Conservation (phyloP, 2,329 filamentous ascomycete genomes). For the Metarhizium anisopliae region DNA sequence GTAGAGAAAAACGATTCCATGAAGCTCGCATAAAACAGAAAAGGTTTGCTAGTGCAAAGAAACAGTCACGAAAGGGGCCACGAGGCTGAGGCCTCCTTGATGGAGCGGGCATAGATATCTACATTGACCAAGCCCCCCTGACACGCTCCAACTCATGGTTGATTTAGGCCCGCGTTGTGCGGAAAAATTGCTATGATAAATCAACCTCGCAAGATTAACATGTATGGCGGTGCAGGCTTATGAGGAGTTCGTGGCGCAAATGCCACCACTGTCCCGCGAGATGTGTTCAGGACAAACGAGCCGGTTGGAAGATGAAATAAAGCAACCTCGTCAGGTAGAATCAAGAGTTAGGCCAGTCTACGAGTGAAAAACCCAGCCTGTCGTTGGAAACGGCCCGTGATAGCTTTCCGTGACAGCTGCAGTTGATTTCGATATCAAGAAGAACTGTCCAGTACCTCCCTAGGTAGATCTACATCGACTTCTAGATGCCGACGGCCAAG, state of each 20-base stretch:
- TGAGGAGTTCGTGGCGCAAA: too few species aligned
- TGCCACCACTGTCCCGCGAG: not conserved
- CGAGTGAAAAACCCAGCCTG: too few species aligned
- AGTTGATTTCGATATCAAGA: not conserved
- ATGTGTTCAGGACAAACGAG: not conserved
- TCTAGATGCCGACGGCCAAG: too few species aligned
- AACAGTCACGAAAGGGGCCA: slow-evolving; percentile 34
- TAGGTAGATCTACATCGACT: too few species aligned
- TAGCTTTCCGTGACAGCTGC: not conserved
- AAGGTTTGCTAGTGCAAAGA: slow-evolving; percentile 41
- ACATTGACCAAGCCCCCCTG: not conserved
- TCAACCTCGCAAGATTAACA: not conserved
- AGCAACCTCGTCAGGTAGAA: not conserved
- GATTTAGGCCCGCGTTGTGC: not conserved
- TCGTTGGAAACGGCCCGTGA: too few species aligned
- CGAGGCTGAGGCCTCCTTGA: slow-evolving; percentile 12
- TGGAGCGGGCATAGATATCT: not conserved
- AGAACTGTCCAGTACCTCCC: too few species aligned
- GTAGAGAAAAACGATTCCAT: slow-evolving; percentile 38
- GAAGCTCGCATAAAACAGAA: slow-evolving; percentile 36
- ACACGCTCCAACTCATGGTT: not conserved
- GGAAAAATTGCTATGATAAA: not conserved
- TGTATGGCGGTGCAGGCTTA: too few species aligned
- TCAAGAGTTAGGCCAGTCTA: not conserved
- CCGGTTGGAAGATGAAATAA: not conserved